Conservation (phyloP, 2,329 filamentous ascomycete species). For the Zymoseptoria ardabiliae region DNA sequence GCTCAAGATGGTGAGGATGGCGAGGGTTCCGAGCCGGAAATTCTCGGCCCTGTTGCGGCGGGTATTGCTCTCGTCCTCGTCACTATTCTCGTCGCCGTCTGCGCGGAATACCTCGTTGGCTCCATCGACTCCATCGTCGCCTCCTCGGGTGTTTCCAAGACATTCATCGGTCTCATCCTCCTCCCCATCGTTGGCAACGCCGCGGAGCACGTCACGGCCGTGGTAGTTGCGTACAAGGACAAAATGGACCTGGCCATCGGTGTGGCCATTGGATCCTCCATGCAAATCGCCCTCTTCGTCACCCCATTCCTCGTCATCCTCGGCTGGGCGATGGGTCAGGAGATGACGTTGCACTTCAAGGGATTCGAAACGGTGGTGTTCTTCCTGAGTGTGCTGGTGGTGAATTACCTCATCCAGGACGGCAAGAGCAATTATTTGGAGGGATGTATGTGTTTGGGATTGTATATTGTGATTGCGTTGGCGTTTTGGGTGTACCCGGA, state of each 20-base stretch:
- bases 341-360: conserved; percentile 70
- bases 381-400: conserved; percentile 76
- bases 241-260: conserved; percentile 53
- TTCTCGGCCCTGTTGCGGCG: conserved; percentile 40
- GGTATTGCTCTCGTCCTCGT: conserved; percentile 41
- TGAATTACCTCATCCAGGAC: conserved; percentile 81
- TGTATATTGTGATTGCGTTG: conserved; percentile 53
- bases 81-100: conserved; percentile 43
- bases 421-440: conserved; percentile 83
- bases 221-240: conserved; percentile 49
- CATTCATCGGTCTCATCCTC: conserved; percentile 51
- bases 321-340: conserved; percentile 47
- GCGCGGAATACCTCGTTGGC: conserved; percentile 48
- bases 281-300: conserved; percentile 53
- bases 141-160: conserved; percentile 45
- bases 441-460: conserved; percentile 55
- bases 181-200: conserved; percentile 52
- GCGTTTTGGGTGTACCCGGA: conserved; percentile 54
- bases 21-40: conserved; percentile 32
- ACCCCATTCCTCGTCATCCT: conserved; percentile 51
- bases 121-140: conserved; percentile 49
- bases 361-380: conserved; percentile 82
- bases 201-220: conserved; percentile 49
- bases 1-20: conserved; percentile 27
- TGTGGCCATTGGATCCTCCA: conserved; percentile 47